Evolutionary conservation across 75 land plant species (phyloP), one percentile per base, ranked within the genome.

Genomic region (Adiantum capillusveneris): DNA sequence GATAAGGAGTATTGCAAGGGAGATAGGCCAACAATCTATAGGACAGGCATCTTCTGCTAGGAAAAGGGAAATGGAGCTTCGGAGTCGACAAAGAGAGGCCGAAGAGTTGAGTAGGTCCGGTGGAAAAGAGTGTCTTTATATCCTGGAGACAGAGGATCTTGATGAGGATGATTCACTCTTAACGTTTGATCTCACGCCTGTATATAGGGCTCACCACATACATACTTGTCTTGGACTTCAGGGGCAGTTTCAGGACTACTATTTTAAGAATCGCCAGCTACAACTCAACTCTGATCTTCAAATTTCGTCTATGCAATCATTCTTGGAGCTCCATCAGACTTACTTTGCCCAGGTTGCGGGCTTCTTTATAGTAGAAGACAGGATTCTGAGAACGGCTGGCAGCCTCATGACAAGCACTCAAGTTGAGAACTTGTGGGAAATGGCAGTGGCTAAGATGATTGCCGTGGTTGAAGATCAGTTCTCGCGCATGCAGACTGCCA

Each of bases 291-390:
- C 84, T 20, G 96, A 90, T 73, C 64, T 90, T 44, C 85, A 94
- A 37, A 72, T 86, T n/a, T 76, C 96, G 11, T 70, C 85, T 1
- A 42, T 75, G 6, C 91, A 77, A 45, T 83, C 94, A 0, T 94
- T 94, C 58, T 74, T 94, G 52, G 98, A 94, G 68, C 79, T 77
- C 14, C 82, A 89, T 69, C 96, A 90, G 55, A 64, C 75, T 1
- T 85, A 78, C 59, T 86, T 90, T 69, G 81, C 85, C 7, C 98
- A 85, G 66, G 68, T 90, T 59, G 96, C 87, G 11, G 98, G 98
- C 6, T 86, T 76, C 59, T 94, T 94, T 58, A 86, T 94, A 21
- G 85, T 94, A 21, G 98, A 94, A 69, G 88, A 94, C 67, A 69
- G 91, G 17, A 87, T 94, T 55, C 43, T 84, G 29, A 76, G 98